Conservation (phyloP, 192 early-diverging fungal species). For the Phlyctochytrium bullatum region DNA sequence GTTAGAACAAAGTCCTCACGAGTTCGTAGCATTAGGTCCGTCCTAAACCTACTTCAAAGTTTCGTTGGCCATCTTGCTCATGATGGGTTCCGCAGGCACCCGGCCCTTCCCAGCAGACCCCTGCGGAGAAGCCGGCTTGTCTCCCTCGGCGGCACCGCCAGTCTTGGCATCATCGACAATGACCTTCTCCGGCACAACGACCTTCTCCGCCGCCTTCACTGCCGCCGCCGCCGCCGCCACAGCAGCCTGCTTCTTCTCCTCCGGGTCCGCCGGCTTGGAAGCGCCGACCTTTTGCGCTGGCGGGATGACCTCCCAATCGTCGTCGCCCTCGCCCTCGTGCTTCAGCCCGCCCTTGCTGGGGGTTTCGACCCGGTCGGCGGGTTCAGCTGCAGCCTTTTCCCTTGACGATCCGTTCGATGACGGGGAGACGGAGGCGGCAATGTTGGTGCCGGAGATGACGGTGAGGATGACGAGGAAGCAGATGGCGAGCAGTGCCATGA, state of each 20-base stretch:
- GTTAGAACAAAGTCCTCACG: not conserved
- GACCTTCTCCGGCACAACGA: not conserved
- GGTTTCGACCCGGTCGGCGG: too few species aligned
- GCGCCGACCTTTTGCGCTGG: too few species aligned
- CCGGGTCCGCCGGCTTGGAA: too few species aligned
- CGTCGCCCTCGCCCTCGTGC: too few species aligned
- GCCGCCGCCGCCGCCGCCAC: not conserved
- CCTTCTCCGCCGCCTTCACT: not conserved
- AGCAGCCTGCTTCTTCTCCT: not conserved
- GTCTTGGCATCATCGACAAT: not conserved
- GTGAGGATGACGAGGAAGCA: not conserved
- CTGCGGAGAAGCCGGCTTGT: not conserved
- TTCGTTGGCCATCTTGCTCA: slow-evolving; percentile 71
- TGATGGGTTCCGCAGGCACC: slow-evolving; percentile 50
- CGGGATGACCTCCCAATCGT: too few species aligned
- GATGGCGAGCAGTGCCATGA: not conserved
- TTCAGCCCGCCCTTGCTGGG: too few species aligned
- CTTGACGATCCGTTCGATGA: too few species aligned
- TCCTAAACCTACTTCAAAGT: slow-evolving; percentile 42
- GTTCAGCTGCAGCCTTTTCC: too few species aligned
- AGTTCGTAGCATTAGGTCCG: not conserved
- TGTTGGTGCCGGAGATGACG: not conserved
- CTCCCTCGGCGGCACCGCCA: not conserved
- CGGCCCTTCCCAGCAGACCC: not conserved
- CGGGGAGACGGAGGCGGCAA: not conserved